Base-by-base conservation (phyloP, 441 rosid genomes). In the Raphanus hybrid region DNA sequence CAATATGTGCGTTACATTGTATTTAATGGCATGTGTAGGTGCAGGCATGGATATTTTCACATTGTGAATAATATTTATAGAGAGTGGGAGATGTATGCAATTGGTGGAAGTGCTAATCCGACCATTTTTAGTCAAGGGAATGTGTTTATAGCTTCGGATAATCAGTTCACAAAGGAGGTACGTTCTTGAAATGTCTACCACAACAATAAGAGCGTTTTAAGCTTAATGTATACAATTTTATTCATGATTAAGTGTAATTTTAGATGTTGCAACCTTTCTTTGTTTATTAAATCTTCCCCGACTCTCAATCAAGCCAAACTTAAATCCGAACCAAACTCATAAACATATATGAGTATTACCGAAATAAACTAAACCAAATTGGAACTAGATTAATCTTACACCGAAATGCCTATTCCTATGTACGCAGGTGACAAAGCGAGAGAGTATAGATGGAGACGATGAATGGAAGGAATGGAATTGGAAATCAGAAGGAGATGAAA, bases 51-150 rank as follows among this genome's bases (percentile, higher is more conserved):
- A 11, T 84, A 82, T 78, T 86, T 86, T 83, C 90, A 86, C 75
- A 82, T 88, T 58, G 87, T 88, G 52, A 86, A 88, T 67, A 88
- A 85, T 54, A 76, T 85, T 26, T 85, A 88, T 74, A 20, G 69
- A 15, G 84, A 85, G 14, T 85, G 92, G 92, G 75, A 84, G 71
- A 85, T 76, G 87, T 86, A 86, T 80, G 89, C 87, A 8, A 85
- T 87, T 41, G 89, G 90, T 18, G 92, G 89, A 77, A 87, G 90
- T 73, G 92, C 92, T 10, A 84, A 85, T 73, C 92, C 89, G 12
- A 87, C 92, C 1, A 88, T 86, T 69, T 83, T 84, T 61, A 88
- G 92, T 48, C 87, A 87, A 75, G 89, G 89, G 68, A 88, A 87
- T 63, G 80, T 84, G 18, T 88, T 85, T 71, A 69, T 85, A 32